Conservation (phyloP, 225 moss, liverwort and hornwort genomes). For the Rhytidiadelphus loreus region DNA sequence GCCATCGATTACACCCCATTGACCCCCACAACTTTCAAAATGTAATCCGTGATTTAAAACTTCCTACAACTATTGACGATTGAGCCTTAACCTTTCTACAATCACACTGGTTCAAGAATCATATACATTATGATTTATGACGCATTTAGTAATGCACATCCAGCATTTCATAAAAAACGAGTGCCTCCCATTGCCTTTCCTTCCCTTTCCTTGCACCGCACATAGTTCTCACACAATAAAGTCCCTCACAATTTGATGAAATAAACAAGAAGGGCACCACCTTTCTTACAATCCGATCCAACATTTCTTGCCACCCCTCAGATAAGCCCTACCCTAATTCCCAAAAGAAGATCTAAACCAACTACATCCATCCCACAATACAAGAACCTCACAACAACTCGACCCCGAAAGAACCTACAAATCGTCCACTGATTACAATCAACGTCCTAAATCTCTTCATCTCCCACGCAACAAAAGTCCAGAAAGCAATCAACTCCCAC, state of each 20-base stretch:
- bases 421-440: neutral
- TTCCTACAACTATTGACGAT: neutral
- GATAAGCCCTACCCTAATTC: neutral
- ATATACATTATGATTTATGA: neutral
- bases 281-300: neutral
- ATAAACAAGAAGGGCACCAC: too few species aligned
- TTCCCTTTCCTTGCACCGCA: neutral
- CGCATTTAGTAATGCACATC: neutral
- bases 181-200: neutral
- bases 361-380: neutral
- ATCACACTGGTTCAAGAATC: neutral
- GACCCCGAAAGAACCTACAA: neutral
- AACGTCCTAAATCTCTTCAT: too few species aligned
- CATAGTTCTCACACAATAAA: neutral
- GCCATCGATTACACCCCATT: neutral
- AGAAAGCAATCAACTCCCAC: neutral
- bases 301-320: neutral
- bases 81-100: neutral
- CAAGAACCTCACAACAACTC: neutral
- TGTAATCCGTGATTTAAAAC: neutral
- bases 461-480: neutral
- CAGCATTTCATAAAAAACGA: neutral
- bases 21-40: neutral
- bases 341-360: neutral
- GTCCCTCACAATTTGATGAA: neutral